Evolutionary conservation across 2,329 filamentous ascomycete species (phyloP).

Genomic region (Ascochyta clinopodiicola): DNA sequence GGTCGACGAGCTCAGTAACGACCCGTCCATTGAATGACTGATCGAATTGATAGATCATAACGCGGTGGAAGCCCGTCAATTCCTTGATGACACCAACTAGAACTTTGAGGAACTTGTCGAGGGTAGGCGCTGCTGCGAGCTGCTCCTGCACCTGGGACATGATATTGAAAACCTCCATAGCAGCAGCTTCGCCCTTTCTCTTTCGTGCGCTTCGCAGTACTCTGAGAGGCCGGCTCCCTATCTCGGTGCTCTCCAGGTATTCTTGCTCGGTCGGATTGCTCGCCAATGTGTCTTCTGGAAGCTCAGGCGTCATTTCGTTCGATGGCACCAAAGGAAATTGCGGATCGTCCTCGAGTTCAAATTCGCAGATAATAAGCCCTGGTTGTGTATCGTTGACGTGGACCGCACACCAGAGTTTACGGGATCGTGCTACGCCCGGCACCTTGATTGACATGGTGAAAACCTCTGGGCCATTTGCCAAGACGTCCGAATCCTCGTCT

Average conservation of each 20-base stretch:
- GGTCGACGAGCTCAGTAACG: constrained; percentile 86
- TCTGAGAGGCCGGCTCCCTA: constrained; percentile 77
- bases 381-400: constrained; percentile 74
- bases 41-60: constrained; percentile 95
- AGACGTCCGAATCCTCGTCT: constrained; percentile 79
- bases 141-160: constrained; percentile 93
- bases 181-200: constrained; percentile 76
- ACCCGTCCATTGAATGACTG: constrained; percentile 81
- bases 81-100: constrained; percentile 87
- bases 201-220: constrained; percentile 78
- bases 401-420: constrained; percentile 86
- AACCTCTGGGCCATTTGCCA: constrained; percentile 80
- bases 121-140: constrained; percentile 71
- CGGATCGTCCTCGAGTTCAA: constrained; percentile 81
- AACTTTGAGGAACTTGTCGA: constrained; percentile 79
- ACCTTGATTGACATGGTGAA: constrained; percentile 78
- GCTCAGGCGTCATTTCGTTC: constrained; percentile 64
- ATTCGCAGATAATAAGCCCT: constrained; percentile 79
- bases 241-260: constrained; percentile 75
- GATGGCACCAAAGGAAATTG: constrained; percentile 70
- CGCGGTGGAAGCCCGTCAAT: constrained; percentile 86
- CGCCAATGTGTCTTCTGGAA: constrained; percentile 75
- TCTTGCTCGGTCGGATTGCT: constrained; percentile 77
- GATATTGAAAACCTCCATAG: constrained; percentile 90
- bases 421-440: constrained; percentile 57